Percentiles rank a stretch among this genome's conserved stretches.
Conservation (phyloP, 441 rosid genomes). For the Pelargonium myrrhifolium region DNA sequence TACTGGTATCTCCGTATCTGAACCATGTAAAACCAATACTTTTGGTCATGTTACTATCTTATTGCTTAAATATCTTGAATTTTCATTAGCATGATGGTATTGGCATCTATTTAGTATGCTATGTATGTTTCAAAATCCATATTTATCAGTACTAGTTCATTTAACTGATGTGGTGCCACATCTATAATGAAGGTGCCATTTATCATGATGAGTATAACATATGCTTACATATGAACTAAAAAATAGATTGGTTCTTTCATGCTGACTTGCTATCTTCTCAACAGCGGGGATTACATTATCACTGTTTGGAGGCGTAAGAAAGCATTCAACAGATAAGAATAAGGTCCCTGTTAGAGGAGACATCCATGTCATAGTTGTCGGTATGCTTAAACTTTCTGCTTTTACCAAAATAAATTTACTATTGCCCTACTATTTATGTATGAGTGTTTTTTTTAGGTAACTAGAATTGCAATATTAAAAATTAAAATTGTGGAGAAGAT, state of each 20-base stretch:
- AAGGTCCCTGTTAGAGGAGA: constrained; percentile 99
- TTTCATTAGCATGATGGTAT: not conserved
- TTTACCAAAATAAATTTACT: constrained; percentile 2
- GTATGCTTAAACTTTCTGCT: constrained; percentile 35
- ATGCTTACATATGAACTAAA: constrained; percentile 3
- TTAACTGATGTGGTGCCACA: constrained; percentile 9
- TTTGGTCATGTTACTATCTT: constrained; percentile 3
- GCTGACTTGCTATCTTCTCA: constrained; percentile 17
- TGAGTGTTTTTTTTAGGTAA: not conserved
- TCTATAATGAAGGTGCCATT: constrained; percentile 6
- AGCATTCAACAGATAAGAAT: constrained; percentile 77
- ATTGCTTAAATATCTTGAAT: constrained; percentile 8
- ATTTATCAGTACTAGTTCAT: constrained; percentile 6
- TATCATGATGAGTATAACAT: constrained; percentile 1
- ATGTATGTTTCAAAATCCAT: not conserved
- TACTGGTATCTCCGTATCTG: not conserved
- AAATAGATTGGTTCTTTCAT: constrained; percentile 10
- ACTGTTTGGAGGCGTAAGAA: constrained; percentile 92
- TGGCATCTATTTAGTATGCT: constrained; percentile 7
- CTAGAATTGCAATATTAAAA: constrained; percentile 1
- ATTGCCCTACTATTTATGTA: not conserved
- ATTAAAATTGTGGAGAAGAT: constrained; percentile 8
- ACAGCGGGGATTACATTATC: constrained; percentile 93
- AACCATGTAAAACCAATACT: not conserved
- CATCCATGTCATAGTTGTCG: constrained; percentile 93